These are phyloP conservation scores for Penicillium sp. DNA, from an alignment of 2,329 filamentous ascomycete species.

Conservation along the genomic window DNA sequence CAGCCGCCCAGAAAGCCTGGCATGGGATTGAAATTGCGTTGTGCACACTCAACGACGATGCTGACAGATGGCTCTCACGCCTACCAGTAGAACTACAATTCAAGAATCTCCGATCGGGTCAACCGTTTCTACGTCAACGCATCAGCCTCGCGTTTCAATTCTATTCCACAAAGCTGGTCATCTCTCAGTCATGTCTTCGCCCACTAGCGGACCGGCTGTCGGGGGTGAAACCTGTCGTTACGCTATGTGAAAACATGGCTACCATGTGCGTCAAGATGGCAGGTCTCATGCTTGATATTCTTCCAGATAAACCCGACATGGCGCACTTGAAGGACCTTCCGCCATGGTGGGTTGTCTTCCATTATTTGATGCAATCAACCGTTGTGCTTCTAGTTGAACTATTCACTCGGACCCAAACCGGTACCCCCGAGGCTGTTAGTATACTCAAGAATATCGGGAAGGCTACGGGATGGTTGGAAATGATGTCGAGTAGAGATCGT, in stretches of 20 bases:
- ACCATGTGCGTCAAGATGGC: neutral
- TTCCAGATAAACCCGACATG: neutral
- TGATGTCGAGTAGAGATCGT: neutral
- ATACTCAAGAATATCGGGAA: neutral
- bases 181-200: constrained; percentile 45
- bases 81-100: constrained; percentile 40
- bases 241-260: neutral
- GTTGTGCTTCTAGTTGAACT: neutral
- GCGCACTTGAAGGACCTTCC: neutral
- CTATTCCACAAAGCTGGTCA: constrained; percentile 44
- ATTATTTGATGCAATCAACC: neutral
- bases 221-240: neutral
- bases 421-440: neutral
- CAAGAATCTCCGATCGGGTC: constrained; percentile 22
- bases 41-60: constrained; percentile 32
- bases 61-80: constrained; percentile 39
- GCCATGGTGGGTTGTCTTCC: neutral
- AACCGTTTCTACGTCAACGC: constrained; percentile 32
- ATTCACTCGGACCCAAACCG: neutral
- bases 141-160: constrained; percentile 41
- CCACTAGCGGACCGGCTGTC: constrained; percentile 26
- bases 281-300: neutral
- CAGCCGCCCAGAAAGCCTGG: constrained; percentile 35
- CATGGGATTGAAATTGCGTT: constrained; percentile 36
- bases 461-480: neutral